Conservation (phyloP, 306 rosid species). For the Mimosa pudica region DNA sequence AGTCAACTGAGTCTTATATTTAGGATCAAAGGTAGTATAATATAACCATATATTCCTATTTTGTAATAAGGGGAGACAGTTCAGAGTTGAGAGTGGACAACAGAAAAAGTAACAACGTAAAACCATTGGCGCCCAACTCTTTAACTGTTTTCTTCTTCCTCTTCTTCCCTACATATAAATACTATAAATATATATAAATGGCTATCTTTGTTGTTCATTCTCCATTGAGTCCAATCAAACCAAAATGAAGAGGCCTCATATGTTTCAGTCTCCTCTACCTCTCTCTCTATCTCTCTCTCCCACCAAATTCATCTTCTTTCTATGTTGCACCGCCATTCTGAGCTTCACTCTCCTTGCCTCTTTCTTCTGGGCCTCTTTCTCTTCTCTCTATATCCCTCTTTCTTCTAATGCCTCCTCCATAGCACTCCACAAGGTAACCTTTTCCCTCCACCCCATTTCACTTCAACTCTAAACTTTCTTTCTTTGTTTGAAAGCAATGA, state of each 20-base stretch:
- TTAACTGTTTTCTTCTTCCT: not conserved
- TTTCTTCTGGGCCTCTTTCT: constrained; percentile 62
- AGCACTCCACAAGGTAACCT: constrained; percentile 33
- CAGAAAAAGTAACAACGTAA: not conserved
- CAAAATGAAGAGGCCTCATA: constrained; percentile 51
- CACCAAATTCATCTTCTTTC: constrained; percentile 39
- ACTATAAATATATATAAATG: constrained; percentile 30
- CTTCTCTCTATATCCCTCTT: constrained; percentile 35
- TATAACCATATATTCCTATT: no score
- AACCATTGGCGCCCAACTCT: constrained; percentile 68
- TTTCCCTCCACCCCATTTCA: not conserved
- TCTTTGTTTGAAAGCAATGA: no score
- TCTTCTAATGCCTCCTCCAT: constrained; percentile 38
- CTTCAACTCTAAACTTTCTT: not conserved
- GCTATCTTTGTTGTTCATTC: not conserved
- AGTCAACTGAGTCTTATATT: no score
- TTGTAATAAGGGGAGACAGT: not conserved
- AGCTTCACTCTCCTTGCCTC: constrained; percentile 50
- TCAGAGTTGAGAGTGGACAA: not conserved
- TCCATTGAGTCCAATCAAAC: constrained; percentile 6
- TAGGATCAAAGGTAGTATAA: no score
- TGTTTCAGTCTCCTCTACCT: constrained; percentile 25
- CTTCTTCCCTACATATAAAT: not conserved
- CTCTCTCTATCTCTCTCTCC: constrained; percentile 11
- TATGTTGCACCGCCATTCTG: constrained; percentile 46